Conservation (phyloP, 306 rosid species). For the Quercus variabilis region DNA sequence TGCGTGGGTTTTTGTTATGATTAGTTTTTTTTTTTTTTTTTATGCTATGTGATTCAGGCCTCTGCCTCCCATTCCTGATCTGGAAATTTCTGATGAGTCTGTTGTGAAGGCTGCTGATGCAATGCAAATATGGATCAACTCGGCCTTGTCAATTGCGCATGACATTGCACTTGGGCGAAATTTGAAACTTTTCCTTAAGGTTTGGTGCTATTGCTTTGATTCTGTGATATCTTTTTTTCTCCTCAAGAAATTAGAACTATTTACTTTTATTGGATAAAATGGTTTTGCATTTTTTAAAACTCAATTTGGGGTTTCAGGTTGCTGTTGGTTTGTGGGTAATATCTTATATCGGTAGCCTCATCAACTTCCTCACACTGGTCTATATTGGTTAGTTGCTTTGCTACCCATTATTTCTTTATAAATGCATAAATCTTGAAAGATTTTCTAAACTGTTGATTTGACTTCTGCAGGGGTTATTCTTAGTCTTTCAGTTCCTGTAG, state of each 20-base stretch:
- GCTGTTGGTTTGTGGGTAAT: slow-evolving; percentile 52
- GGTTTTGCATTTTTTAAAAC: neutral
- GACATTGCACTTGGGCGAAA: slow-evolving; percentile 79
- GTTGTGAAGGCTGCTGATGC: slow-evolving; percentile 54
- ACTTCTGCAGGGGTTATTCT: slow-evolving; percentile 65
- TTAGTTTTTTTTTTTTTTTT: neutral
- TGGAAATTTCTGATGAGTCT: slow-evolving; percentile 78
- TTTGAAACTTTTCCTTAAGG: slow-evolving; percentile 69
- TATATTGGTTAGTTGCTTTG: slow-evolving; percentile 53
- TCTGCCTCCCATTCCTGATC: slow-evolving; percentile 91
- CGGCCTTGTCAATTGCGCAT: slow-evolving; percentile 56
- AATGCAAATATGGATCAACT: slow-evolving; percentile 63
- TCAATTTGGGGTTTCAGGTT: slow-evolving; percentile 54
- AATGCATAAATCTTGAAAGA: neutral
- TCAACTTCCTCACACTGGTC: slow-evolving; percentile 69
- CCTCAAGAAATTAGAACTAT: neutral
- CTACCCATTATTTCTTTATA: neutral
- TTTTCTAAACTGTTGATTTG: neutral
- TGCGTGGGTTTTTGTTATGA: neutral
- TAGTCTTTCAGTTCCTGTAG: slow-evolving; percentile 75
- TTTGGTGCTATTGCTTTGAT: slow-evolving; percentile 5
- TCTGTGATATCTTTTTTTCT: neutral
- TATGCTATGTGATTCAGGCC: slow-evolving; percentile 56
- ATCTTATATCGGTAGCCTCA: slow-evolving; percentile 70
- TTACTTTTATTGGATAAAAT: slow-evolving; percentile 3